Evolutionary conservation across 2,329 filamentous ascomycete genomes (phyloP), one percentile per base, ranked within the genome.

Genomic region (Colletotrichum echinochloae): DNA sequence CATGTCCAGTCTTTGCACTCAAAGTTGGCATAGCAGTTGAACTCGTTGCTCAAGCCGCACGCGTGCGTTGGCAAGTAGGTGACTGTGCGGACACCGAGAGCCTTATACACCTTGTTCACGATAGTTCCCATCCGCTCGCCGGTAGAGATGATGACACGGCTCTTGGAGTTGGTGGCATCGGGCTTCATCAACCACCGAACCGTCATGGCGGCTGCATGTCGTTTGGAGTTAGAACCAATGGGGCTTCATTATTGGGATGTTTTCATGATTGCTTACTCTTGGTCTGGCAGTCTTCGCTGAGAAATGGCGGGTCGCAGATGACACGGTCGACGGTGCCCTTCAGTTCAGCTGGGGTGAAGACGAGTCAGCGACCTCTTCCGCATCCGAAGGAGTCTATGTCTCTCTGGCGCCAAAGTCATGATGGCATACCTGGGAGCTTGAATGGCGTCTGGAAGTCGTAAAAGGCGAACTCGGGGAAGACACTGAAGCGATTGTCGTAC

Each of bases 201-300:
- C 1, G 93, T 94, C 75, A 95, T 80, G 11, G 93, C 92, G 72
- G 89, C 91, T 92, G 73, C 30, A 7, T 7, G 35, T 39, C 14
- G 11, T 37, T 37, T 8, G 1, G 14, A 11, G 54, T 56, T n/a
- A 56, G 54, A 37, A 56, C 26, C 12, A 8, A 56, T 5, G 35
- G 37, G 37, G 9, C 5, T 39, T 56, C n/a, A 1, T 14, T 26
- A 4, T 26, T 20, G 4, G 26, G 26, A 11, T 46, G 20, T n/a
- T 26, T 18, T 48, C 20, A 46, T 62, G 18, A 75, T 2, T 35
- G n/a, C 81, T 74, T 75, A 92, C 91, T 84, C 83, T 94, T 94
- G 0, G 92, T 94, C 78, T 95, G 92, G 78, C 93, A 95, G 76
- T 95, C 92, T 72, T 92, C 88, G 78, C 89, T 94, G 44, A 95